Evolutionary conservation across 345 rosid genomes (phyloP), one percentile per base, ranked within the genome.

Genomic region (Dimocarpus longan): DNA sequence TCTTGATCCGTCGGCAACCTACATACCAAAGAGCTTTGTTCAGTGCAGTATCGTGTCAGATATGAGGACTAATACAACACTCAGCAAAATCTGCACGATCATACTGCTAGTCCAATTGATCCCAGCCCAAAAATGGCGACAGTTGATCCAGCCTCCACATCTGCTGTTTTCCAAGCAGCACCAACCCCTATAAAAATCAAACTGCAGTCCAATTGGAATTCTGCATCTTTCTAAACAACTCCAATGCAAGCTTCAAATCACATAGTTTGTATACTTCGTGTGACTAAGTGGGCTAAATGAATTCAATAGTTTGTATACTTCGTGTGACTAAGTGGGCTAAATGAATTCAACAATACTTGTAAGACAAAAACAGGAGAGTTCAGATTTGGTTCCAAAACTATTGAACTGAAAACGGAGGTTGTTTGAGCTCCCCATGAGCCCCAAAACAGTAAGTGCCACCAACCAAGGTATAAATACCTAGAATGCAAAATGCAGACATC

Each of bases 1-100:
- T 83, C 90, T 88, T 5, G 97, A 89, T 75, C 98, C 98, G 76
- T 93, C 97, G 0, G 95, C 94, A 85, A 92, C 98, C 98, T 91
- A 57, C 9, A 71, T 63, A 79, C 37, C 28, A 82, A 62, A 64
- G 12, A 46, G 52, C 12, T 46, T 11, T 3, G 5, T 46, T 32
- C 37, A 32, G 37, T 3, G 4, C 37, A 32, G 3, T 32, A 32
- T 26, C 28, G 1, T 32, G 37, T 32, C 37, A 32, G 37, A 32
- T 32, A 46, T 46, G 52, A 46, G 52, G 12, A 46, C 8, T 46
- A 46, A 46, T 46, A 46, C 0, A 5, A 46, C 52, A 11, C 52
- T 46, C 52, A 46, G 8, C 8, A 32, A 32, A 2, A 48, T 32
- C 37, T 2, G 37, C 37, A 46, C 8, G 52, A 80, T 66, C 85